Evolutionary conservation across 768 basidiomycete species (phyloP), one percentile per base, ranked within the genome.

Genomic region (Leccinum fibrillosum): DNA sequence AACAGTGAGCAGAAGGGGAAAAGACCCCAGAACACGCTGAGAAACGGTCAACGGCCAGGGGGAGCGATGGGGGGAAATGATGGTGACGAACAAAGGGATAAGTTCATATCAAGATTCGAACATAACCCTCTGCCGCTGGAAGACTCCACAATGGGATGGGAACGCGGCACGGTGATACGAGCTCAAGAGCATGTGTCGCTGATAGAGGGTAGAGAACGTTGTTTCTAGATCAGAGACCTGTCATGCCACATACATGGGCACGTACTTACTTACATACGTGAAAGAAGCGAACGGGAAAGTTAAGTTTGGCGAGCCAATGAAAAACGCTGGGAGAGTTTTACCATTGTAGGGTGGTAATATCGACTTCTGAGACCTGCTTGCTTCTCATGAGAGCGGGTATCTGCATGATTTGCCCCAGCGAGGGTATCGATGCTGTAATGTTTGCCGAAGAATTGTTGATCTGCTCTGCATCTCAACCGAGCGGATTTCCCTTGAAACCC

Each of bases 221-320:
- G 45, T 47, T 28, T 23, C 57, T 32, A 34, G 7, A 19, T n/a
- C n/a, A 32, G 23, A 21, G 25, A 37, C 34, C 34, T 21, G 25
- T 32, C 34, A 30, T 34, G 25, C 55, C 17, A n/a, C 44, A 34
- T 47, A 15, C 53, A 15, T 12, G 8, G 44, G 42, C 42, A 44
- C 42, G 42, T 47, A 49, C 54, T 15, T 35, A 13, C 48, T 19
- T 54, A 45, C 25, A 56, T 32, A 26, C 37, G 48, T 57, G 47
- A 58, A 57, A 42, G 56, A 50, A 57, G 55, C 34, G 25, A 57
- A 34, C 30, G 17, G 25, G 25, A 10, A 37, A 35, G 25, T 25
- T 26, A 35, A 21, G 55, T 57, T 57, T 47, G 5, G 15, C 25
- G 56, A 48, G 26, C 45, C 45, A 57, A 56, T 57, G 42, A 26